Conservation (phyloP, 441 rosid genomes). For the Biscutella auriculata region DNA sequence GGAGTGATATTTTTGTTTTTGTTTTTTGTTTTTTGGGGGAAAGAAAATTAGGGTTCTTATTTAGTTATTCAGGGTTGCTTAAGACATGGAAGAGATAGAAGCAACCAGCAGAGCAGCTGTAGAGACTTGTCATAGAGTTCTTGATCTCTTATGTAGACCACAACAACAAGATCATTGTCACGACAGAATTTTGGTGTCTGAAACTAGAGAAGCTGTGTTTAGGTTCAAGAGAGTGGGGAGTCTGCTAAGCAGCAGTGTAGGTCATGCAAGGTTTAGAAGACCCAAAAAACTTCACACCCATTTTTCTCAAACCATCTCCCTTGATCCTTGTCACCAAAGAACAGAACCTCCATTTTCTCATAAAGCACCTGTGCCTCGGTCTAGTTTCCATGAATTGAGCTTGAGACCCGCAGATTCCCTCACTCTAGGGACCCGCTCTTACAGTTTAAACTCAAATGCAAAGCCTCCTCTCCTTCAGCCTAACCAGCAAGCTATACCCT, state of each 20-base stretch:
- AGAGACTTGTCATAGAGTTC: slow-evolving; percentile 29
- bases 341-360: slow-evolving; percentile 24
- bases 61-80: background rate
- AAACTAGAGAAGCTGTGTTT: slow-evolving; percentile 70
- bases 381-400: slow-evolving; percentile 41
- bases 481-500: slow-evolving; percentile 11
- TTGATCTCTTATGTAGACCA: slow-evolving; percentile 38
- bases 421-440: slow-evolving; percentile 36
- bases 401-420: slow-evolving; percentile 43
- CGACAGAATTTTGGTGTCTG: slow-evolving; percentile 42
- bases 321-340: slow-evolving; percentile 28
- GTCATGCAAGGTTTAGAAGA: slow-evolving; percentile 90
- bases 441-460: slow-evolving; percentile 45
- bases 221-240: slow-evolving; percentile 70
- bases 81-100: slow-evolving; percentile 78
- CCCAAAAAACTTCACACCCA: slow-evolving; percentile 37
- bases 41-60: slow-evolving; percentile 19
- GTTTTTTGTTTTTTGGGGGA: background rate
- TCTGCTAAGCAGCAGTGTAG: slow-evolving; percentile 53
- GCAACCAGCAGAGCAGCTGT: slow-evolving; percentile 71
- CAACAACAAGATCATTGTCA: slow-evolving; percentile 51
- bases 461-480: slow-evolving; percentile 38
- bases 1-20: background rate
- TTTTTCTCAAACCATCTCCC: slow-evolving; percentile 36
- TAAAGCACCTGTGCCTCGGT: slow-evolving; percentile 33